Percentiles rank a stretch among this genome's conserved stretches.
These are phyloP conservation scores for Schwanniomyces polymorphus DNA, from an alignment of 805 yeast genomes.

Conservation along the genomic window DNA sequence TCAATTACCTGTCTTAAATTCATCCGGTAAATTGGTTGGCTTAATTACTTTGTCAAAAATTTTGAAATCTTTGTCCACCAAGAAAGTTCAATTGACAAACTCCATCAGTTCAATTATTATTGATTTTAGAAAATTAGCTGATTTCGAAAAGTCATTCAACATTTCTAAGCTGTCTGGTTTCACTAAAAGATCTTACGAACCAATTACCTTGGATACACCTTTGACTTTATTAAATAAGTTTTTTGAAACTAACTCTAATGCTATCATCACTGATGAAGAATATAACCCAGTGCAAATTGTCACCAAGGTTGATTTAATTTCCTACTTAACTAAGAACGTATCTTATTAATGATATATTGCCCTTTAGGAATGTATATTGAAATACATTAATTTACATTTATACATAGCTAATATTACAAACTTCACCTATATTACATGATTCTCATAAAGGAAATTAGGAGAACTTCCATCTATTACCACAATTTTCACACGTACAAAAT, in stretches of 20 bases:
- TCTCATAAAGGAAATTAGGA: conserved; percentile 41
- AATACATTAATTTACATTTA: conserved; percentile 1
- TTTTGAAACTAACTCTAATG: conserved; percentile 83
- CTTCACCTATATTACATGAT: not conserved
- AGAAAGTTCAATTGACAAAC: conserved; percentile 54
- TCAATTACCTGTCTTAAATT: conserved; percentile 74
- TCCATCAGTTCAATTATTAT: conserved; percentile 60
- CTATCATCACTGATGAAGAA: conserved; percentile 72
- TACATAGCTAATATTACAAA: not conserved
- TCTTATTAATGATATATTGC: conserved; percentile 7
- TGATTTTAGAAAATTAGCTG: conserved; percentile 73
- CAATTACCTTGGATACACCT: conserved; percentile 64
- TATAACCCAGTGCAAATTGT: conserved; percentile 79
- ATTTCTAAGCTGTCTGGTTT: conserved; percentile 56
- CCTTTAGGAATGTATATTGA: not conserved
- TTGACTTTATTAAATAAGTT: conserved; percentile 70
- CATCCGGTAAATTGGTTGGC: conserved; percentile 66
- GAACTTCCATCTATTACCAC: conserved; percentile 98
- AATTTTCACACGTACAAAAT: conserved; percentile 95
- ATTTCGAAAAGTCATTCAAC: conserved; percentile 62
- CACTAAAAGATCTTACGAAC: conserved; percentile 65
- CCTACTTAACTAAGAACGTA: conserved; percentile 44
- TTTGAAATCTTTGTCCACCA: conserved; percentile 64
- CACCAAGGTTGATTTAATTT: conserved; percentile 81
- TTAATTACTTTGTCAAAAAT: conserved; percentile 74